Percentiles rank a stretch among this genome's conserved stretches.
phyloP scores from a whole-genome alignment of 2,329 filamentous ascomycete genomes.

The Dendrostoma leiphaemia region DNA sequence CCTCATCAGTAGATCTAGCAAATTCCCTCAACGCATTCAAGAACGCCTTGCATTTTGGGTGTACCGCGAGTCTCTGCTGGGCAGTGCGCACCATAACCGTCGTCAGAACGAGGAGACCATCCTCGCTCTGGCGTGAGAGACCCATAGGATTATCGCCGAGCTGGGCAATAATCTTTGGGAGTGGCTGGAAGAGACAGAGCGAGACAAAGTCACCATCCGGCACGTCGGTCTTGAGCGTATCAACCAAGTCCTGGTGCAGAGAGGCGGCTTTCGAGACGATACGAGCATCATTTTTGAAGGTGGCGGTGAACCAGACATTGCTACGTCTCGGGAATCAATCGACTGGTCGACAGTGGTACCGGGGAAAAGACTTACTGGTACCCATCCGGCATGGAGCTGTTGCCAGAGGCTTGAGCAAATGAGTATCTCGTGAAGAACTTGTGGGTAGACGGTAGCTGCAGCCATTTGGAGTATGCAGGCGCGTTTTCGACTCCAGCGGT shows the following conservation, averaged over 20 bases:
- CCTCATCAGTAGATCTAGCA: conserved; percentile 12
- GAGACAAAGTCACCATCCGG: not conserved
- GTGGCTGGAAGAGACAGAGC: not conserved
- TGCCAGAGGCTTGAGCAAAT: not conserved
- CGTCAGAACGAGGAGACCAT: conserved; percentile 22
- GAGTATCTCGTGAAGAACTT: not conserved
- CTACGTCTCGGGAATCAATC: conserved; percentile 8
- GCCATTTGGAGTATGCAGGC: not conserved
- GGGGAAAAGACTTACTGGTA: not conserved
- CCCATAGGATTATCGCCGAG: conserved; percentile 25
- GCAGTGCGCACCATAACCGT: conserved; percentile 19
- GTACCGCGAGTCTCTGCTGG: conserved; percentile 20
- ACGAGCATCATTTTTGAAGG: conserved; percentile 15
- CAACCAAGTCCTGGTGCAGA: conserved; percentile 9
- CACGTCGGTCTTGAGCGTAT: not conserved
- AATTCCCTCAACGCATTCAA: conserved; percentile 19
- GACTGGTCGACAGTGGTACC: not conserved
- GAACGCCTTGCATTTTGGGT: conserved; percentile 21
- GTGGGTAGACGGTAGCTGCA: not conserved
- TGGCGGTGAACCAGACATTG: not conserved
- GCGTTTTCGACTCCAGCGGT: not conserved
- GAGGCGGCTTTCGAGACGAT: conserved; percentile 32
- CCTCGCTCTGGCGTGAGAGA: conserved; percentile 19
- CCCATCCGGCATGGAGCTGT: not conserved
- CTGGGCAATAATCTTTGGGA: not conserved